Conservation (phyloP, 2,329 filamentous ascomycete species). For the Diaporthe citrichinensis region DNA sequence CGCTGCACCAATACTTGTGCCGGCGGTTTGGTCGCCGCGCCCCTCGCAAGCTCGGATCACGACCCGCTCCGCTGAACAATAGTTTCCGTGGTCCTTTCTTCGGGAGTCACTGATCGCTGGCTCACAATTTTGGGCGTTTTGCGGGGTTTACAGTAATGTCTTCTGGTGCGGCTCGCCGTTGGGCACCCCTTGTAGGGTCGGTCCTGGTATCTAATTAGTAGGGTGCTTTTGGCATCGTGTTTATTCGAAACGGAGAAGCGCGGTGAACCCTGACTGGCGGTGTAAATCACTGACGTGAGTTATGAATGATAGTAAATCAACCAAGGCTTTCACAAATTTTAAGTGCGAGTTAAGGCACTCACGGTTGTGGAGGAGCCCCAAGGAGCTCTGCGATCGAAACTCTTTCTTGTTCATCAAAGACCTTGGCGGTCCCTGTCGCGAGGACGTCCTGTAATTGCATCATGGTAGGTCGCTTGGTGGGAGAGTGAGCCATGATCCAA, state of each 20-base stretch:
- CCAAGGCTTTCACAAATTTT: background rate
- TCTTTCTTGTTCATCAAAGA: background rate
- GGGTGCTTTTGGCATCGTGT: background rate
- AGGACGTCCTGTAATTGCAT: background rate
- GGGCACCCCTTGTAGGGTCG: background rate
- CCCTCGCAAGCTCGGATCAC: too few relatives aligned
- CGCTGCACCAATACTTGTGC: too few relatives aligned
- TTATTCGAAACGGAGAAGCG: background rate
- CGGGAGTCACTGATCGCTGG: background rate
- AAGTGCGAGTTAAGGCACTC: background rate
- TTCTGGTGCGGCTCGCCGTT: background rate
- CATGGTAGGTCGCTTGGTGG: background rate
- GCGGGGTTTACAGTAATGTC: background rate
- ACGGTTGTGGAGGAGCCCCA: background rate
- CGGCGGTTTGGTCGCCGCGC: too few relatives aligned
- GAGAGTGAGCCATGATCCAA: constrained; percentile 1
- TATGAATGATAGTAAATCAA: background rate
- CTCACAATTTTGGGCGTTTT: background rate
- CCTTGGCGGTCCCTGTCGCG: too few relatives aligned
- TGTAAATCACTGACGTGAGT: background rate
- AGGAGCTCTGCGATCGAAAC: background rate
- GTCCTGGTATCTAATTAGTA: background rate
- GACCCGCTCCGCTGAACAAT: background rate
- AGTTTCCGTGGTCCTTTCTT: background rate
- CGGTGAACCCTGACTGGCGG: background rate